Evolutionary conservation across 176 grass and related monocot species (phyloP).

Genomic region (Oryza australiensis): DNA sequence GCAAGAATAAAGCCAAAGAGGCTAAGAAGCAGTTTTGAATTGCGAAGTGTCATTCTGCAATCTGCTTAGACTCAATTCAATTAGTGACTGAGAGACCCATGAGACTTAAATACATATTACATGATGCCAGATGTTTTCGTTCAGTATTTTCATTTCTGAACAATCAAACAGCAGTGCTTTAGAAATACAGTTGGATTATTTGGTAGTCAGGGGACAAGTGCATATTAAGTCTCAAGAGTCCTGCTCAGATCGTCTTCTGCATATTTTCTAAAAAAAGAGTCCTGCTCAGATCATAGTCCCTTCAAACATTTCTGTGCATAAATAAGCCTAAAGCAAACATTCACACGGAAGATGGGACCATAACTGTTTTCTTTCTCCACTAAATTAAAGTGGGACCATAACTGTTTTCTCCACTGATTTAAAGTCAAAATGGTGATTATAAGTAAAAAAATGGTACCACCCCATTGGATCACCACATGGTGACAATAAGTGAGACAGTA

Average conservation of each 20-base stretch:
- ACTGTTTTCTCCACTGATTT: constrained; percentile 25
- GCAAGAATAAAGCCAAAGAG: neutral
- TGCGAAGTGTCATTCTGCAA: neutral
- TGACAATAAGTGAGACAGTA: too few relatives aligned
- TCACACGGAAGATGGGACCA: neutral
- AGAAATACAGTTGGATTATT: neutral
- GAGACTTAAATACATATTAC: neutral
- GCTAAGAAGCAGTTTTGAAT: neutral
- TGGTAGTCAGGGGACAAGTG: neutral
- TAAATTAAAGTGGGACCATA: constrained; percentile 12
- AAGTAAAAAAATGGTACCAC: neutral
- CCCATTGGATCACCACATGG: too few relatives aligned
- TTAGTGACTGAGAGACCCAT: neutral
- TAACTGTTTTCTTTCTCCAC: constrained; percentile 16
- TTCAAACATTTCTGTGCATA: neutral
- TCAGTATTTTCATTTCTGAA: neutral
- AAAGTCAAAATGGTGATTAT: neutral
- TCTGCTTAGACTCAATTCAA: neutral
- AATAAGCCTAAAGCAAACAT: neutral
- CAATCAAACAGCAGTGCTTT: neutral
- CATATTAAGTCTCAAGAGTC: neutral
- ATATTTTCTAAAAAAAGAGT: neutral
- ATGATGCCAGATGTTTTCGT: constrained; percentile 4
- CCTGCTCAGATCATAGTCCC: neutral
- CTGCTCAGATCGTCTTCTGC: neutral